These are phyloP conservation scores for Diospyros kaki DNA, from an alignment of 148 eudicot species.

Conservation along the genomic window DNA sequence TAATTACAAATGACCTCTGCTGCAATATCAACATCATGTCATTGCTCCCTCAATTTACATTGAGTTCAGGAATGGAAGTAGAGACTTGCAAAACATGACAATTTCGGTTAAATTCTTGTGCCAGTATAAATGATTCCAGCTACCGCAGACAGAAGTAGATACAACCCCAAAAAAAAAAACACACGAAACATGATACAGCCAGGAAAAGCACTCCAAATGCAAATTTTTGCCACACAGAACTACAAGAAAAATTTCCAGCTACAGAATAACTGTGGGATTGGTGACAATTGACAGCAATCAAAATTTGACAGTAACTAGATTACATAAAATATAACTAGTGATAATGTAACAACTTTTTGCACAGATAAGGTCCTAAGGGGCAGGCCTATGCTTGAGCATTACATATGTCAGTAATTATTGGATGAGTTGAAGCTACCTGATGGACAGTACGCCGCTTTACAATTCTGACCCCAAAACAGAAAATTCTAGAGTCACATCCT, in stretches of 20 bases:
- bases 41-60: neutral
- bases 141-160: neutral
- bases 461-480: constrained; percentile 67
- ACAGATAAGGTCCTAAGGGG: neutral
- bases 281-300: neutral
- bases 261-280: neutral
- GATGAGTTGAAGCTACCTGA: constrained; percentile 34
- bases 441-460: constrained; percentile 56
- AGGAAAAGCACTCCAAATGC: neutral
- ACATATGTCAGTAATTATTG: neutral
- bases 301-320: neutral
- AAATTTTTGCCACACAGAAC: neutral
- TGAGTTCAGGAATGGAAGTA: neutral
- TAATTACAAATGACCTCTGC: neutral
- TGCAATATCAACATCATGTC: neutral
- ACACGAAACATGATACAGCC: neutral
- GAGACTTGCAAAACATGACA: neutral
- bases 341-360: neutral
- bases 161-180: too few species aligned
- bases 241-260: neutral
- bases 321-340: neutral
- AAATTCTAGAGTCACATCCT: constrained; percentile 65
- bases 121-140: neutral
- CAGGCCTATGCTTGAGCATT: neutral
- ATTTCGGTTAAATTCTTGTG: neutral